Evolutionary conservation across 1,284 basidiomycete species (phyloP).

Genomic region (Moesziomyces parantarcticus): DNA sequence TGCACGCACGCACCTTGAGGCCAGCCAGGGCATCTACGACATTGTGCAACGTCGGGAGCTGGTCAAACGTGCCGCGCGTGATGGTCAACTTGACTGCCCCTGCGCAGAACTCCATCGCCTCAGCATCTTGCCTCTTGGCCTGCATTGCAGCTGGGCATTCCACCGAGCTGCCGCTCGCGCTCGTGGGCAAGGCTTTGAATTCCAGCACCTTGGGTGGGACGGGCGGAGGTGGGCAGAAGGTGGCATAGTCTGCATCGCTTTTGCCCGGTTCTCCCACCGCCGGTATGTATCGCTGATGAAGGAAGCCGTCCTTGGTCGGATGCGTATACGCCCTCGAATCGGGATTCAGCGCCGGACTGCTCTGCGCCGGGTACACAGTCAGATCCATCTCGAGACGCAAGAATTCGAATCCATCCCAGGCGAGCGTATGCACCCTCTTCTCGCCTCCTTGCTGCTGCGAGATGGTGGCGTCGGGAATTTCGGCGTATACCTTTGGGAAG

Average conservation of each 20-base stretch:
- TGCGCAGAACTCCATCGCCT: neutral
- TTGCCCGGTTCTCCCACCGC: slow-evolving; percentile 58
- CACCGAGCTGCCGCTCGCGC: too few relatives aligned
- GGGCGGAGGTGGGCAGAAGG: slow-evolving; percentile 11
- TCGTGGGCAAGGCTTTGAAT: neutral
- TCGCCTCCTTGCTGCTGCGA: slow-evolving; percentile 4
- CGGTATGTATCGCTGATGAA: slow-evolving; percentile 61
- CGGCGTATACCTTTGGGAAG: slow-evolving; percentile 41
- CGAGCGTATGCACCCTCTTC: slow-evolving; percentile 25
- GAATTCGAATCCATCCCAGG: slow-evolving; percentile 57
- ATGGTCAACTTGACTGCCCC: neutral
- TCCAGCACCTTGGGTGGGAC: neutral
- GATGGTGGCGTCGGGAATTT: slow-evolving; percentile 36
- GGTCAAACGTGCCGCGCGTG: neutral
- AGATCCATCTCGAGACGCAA: slow-evolving; percentile 42
- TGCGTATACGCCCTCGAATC: slow-evolving; percentile 29
- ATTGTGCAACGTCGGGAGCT: slow-evolving; percentile 8
- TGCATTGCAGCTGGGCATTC: neutral
- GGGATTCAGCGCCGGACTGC: slow-evolving; percentile 8
- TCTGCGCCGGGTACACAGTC: neutral
- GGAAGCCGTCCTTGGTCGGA: slow-evolving; percentile 47
- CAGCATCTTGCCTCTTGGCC: neutral
- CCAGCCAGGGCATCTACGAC: slow-evolving; percentile 1
- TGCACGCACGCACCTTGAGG: slow-evolving; percentile 1
- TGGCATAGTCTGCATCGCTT: slow-evolving; percentile 57